These are phyloP conservation scores for Ligustrum vulgare DNA, from an alignment of 257 asterid species.

Conservation along the genomic window DNA sequence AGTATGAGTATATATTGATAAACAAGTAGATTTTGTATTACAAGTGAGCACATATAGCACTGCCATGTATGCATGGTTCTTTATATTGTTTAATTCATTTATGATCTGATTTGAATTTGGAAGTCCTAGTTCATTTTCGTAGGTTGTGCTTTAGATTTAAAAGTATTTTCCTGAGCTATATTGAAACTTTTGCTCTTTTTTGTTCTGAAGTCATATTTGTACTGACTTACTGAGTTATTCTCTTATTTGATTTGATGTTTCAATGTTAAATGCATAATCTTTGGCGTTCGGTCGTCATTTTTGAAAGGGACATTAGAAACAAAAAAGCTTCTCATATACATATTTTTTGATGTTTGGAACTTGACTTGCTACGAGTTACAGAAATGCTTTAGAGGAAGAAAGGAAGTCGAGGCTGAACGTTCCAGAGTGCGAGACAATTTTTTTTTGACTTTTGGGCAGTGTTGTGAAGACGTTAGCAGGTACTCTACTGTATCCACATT, in stretches of 20 bases:
- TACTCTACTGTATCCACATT: conserved; percentile 27
- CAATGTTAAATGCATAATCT: conserved; percentile 10
- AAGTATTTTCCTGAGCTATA: conserved; percentile 7
- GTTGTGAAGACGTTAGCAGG: conserved; percentile 75
- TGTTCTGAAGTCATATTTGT: background rate
- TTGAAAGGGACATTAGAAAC: conserved; percentile 15
- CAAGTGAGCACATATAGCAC: background rate
- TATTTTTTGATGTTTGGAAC: conserved; percentile 24
- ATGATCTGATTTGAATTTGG: conserved; percentile 5
- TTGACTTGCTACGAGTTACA: conserved; percentile 51
- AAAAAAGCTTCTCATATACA: background rate
- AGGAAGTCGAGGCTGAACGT: conserved; percentile 70
- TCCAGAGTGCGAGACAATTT: conserved; percentile 72
- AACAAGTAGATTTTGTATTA: background rate
- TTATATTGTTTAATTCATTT: conserved; percentile 6
- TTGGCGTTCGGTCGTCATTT: conserved; percentile 1
- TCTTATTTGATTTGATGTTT: background rate
- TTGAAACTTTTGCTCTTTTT: conserved; percentile 15
- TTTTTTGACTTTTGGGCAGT: conserved; percentile 63
- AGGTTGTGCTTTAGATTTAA: conserved; percentile 2
- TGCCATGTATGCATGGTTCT: background rate
- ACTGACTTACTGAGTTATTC: background rate
- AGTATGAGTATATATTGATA: background rate
- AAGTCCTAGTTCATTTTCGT: background rate
- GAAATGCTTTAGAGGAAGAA: conserved; percentile 97